Conservation (phyloP, 2,329 filamentous ascomycete species). For the Cytospora mali region DNA sequence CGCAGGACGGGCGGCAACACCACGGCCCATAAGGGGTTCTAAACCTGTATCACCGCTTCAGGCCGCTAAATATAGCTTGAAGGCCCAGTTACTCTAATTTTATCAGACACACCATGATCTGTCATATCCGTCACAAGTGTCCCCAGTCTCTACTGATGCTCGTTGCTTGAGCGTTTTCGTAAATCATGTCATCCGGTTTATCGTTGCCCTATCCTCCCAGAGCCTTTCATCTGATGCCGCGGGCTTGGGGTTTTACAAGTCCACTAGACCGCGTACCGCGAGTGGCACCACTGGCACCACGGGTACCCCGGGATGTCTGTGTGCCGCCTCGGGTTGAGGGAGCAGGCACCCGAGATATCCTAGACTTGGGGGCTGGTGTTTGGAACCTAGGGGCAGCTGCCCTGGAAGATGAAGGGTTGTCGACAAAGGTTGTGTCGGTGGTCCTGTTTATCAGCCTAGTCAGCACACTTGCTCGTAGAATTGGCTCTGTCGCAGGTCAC, state of each 20-base stretch:
- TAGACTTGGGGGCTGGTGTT: slow-evolving; percentile 41
- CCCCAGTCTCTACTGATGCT: neutral
- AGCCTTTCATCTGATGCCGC: slow-evolving; percentile 46
- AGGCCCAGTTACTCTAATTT: neutral
- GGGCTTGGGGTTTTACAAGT: slow-evolving; percentile 49
- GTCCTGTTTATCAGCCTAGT: slow-evolving; percentile 59
- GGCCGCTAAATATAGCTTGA: neutral
- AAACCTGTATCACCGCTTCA: neutral
- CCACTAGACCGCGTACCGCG: slow-evolving; percentile 46
- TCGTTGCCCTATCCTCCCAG: neutral
- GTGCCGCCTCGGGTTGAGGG: slow-evolving; percentile 46
- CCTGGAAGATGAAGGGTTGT: slow-evolving; percentile 69
- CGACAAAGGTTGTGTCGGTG: slow-evolving; percentile 87
- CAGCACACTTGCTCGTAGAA: slow-evolving; percentile 8
- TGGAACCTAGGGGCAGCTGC: slow-evolving; percentile 52
- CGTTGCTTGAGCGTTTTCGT: neutral
- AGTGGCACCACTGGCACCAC: slow-evolving; percentile 43
- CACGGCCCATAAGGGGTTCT: neutral
- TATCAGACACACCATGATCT: neutral
- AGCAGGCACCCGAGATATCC: slow-evolving; percentile 52
- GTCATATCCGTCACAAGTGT: neutral
- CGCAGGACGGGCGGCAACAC: neutral
- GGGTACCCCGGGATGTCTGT: slow-evolving; percentile 40
- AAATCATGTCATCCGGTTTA: neutral
- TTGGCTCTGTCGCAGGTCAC: slow-evolving; percentile 35